Conservation (phyloP, 805 yeast species). For the Saccharomycopsis guyanensis region DNA sequence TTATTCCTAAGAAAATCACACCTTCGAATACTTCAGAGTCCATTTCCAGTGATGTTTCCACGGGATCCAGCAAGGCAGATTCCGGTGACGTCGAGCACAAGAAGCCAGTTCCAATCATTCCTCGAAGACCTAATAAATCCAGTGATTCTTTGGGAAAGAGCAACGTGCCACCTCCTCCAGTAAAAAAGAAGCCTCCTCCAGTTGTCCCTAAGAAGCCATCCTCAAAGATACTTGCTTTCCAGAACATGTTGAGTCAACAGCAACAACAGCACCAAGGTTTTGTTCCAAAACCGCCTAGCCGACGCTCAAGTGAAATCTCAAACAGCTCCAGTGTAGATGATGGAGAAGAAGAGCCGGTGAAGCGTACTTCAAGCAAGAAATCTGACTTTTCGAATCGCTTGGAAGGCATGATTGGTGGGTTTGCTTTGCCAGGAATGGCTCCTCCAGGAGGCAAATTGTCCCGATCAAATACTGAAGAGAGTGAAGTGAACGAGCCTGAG, state of each 20-base stretch:
- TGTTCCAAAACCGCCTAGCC: conserved; percentile 5
- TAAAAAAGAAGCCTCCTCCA: conserved; percentile 38
- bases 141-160: not conserved
- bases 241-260: conserved; percentile 57
- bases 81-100: no score
- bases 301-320: conserved; percentile 1
- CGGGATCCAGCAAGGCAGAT: conserved; percentile 1
- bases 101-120: conserved; percentile 24
- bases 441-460: conserved; percentile 26
- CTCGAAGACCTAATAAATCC: conserved; percentile 26
- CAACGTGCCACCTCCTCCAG: conserved; percentile 2
- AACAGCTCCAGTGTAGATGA: conserved; percentile 1
- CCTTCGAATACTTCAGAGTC: conserved; percentile 4
- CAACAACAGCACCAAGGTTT: conserved; percentile 27
- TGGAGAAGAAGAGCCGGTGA: not conserved
- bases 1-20: not conserved
- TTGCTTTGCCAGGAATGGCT: conserved; percentile 48
- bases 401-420: conserved; percentile 38
- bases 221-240: conserved; percentile 74
- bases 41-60: not conserved
- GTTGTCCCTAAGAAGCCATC: conserved; percentile 74
- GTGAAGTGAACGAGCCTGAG: conserved; percentile 1
- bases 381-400: conserved; percentile 50
- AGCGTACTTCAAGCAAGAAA: conserved; percentile 23
- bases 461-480: conserved; percentile 3